phyloP scores from a whole-genome alignment of 2,329 filamentous ascomycete species.

The Pseudonectria buxi region DNA sequence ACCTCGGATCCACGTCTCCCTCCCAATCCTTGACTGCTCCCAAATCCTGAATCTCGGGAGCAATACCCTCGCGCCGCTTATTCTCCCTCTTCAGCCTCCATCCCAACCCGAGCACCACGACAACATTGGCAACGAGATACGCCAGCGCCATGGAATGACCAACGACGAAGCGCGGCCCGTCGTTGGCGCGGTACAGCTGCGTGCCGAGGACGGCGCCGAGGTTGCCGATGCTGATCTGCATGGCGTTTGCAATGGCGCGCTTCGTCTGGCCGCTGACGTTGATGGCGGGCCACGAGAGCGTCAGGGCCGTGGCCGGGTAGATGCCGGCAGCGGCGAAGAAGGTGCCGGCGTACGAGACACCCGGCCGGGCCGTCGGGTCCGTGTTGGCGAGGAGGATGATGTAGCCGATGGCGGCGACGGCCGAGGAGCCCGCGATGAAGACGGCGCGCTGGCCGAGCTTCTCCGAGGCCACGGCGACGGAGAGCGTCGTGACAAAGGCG shows the following conservation, averaged over 20 bases:
- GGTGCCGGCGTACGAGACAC: conserved; percentile 53
- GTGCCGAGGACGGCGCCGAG: conserved; percentile 62
- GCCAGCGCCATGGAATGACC: conserved; percentile 61
- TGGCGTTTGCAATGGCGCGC: conserved; percentile 58
- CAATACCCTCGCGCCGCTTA: conserved; percentile 36
- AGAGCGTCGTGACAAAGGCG: conserved; percentile 52
- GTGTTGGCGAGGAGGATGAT: conserved; percentile 50
- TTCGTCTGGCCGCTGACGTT: conserved; percentile 68
- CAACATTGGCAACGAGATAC: conserved; percentile 53
- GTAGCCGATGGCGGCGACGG: conserved; percentile 56
- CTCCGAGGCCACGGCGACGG: conserved; percentile 55
- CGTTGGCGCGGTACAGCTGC: conserved; percentile 56
- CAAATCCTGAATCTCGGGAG: conserved; percentile 40
- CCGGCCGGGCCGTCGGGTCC: conserved; percentile 39
- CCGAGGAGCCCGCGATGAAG: conserved; percentile 54
- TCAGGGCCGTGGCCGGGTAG: conserved; percentile 57
- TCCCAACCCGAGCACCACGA: conserved; percentile 47
- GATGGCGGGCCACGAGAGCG: conserved; percentile 64
- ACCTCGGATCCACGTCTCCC: conserved; percentile 58
- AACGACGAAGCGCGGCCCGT: conserved; percentile 56
- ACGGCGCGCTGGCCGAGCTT: conserved; percentile 48
- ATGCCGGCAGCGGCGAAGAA: conserved; percentile 61
- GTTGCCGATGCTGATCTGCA: conserved; percentile 68
- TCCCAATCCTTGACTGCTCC: conserved; percentile 47
- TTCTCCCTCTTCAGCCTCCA: conserved; percentile 53